phyloP scores from a whole-genome alignment of 139 green algal genomes.

The Ulvella scutata region DNA sequence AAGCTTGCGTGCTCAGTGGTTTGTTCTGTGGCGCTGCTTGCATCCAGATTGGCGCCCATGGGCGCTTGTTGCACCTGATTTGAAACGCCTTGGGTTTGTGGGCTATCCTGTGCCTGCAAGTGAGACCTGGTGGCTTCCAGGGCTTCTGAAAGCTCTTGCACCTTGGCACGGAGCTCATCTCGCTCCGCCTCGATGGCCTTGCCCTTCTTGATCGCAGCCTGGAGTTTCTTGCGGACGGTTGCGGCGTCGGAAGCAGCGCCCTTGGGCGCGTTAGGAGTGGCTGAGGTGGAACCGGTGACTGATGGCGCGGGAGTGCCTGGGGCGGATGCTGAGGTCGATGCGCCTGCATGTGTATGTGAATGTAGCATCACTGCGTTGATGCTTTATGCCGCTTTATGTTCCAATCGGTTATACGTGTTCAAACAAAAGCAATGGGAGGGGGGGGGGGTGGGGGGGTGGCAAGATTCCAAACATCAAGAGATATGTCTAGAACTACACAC shows the following conservation, averaged over 20 bases:
- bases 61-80: neutral
- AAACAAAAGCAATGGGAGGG: too few species aligned
- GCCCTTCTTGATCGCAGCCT: neutral
- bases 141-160: neutral
- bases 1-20: neutral
- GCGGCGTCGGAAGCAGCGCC: neutral
- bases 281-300: neutral
- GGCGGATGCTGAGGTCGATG: neutral
- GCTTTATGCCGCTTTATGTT: too few species aligned
- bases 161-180: neutral
- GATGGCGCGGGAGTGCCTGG: neutral
- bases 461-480: too few species aligned
- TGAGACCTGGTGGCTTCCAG: neutral
- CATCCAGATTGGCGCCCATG: too few species aligned
- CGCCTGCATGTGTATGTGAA: too few species aligned
- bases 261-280: neutral
- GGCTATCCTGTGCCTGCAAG: neutral
- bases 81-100: neutral
- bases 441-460: too few species aligned
- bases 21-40: too few species aligned
- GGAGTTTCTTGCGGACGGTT: neutral
- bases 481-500: too few species aligned
- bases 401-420: too few species aligned
- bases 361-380: too few species aligned
- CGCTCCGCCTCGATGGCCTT: constrained; percentile 2